Evolutionary conservation across 352 stramenopile genomes (phyloP), one percentile per base, ranked within the genome.

Genomic region (Saprolegnia parasitica): DNA sequence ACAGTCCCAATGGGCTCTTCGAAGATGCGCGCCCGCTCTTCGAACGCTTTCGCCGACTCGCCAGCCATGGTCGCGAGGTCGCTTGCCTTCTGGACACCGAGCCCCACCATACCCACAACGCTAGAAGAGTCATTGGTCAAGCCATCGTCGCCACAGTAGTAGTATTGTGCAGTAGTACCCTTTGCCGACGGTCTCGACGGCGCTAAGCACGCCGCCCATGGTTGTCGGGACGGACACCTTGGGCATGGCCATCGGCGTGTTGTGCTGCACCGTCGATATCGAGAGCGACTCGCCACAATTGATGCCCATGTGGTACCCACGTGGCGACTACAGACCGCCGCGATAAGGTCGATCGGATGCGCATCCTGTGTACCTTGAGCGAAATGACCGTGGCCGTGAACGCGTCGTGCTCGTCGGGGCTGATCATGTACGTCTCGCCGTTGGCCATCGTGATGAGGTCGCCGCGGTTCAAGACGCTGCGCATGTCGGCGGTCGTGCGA

Each of bases 361-460:
- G 4, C n/a, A 49, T 15, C 11, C 1, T n/a, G 42, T n/a, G 1
- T 60, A 60, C 52, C 35, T 63, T 60, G 35, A 70, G 50, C 6
- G 63, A 58, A 16, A 70, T 57, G 45, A 70, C 39, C 4, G 63
- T 70, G 1, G 63, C 63, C 23, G 63, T 61, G 42, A 70, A 70
- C 32, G 55, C 55, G 29, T 70, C 63, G 50, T 70, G 32, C 29
- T 52, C 42, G 23, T 56, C 55, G n/a, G 46, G 42, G 39, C 63
- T 70, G 6, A 70, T 35, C n/a, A 61, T 39, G 35, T 61, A 70
- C n/a, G 20, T 70, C 13, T 57, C 46, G 47, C 63, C 63, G 26
- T 70, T 70, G 13, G 63, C 42, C 21, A 70, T 45, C 21, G 63
- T 70, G 23, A 70, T 45, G n/a, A 70, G 40, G 23, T 70, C 63